Conservation (phyloP, 148 eudicot genomes). For the Camellia granthamiana region DNA sequence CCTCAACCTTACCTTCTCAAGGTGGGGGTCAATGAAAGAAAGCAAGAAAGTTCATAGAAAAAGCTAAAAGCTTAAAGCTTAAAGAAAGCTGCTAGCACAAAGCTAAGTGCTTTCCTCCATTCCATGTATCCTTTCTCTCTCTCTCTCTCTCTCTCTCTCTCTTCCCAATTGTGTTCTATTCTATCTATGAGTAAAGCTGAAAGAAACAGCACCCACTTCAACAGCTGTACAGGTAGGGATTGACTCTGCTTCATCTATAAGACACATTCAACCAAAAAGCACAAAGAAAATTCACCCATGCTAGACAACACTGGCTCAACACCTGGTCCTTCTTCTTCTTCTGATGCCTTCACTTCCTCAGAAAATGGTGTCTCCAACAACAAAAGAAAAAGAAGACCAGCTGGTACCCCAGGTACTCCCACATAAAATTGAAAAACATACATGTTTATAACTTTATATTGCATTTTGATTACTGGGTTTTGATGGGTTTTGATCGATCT, state of each 20-base stretch:
- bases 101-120: slow-evolving; percentile 14
- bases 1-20: slow-evolving; percentile 35
- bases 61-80: slow-evolving; percentile 11
- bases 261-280: neutral
- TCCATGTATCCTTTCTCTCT: slow-evolving; percentile 5
- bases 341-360: slow-evolving; percentile 21
- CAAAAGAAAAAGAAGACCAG: slow-evolving; percentile 81
- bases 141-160: slow-evolving; percentile 20
- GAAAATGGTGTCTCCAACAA: slow-evolving; percentile 20
- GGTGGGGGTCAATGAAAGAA: slow-evolving; percentile 24
- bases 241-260: slow-evolving; percentile 13
- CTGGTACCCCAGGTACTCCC: slow-evolving; percentile 79
- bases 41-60: slow-evolving; percentile 28
- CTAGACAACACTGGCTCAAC: slow-evolving; percentile 15
- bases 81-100: slow-evolving; percentile 30
- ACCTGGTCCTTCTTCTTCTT: slow-evolving; percentile 30
- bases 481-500: neutral
- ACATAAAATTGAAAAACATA: no score
- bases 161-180: neutral
- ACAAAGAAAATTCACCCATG: slow-evolving; percentile 5
- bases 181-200: slow-evolving; percentile 19
- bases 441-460: neutral
- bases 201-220: slow-evolving; percentile 12
- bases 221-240: slow-evolving; percentile 6
- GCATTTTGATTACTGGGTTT: neutral